These are phyloP conservation scores for Schizochytrium sp. DNA, from an alignment of 108 stramenopile species.

Conservation along the genomic window DNA sequence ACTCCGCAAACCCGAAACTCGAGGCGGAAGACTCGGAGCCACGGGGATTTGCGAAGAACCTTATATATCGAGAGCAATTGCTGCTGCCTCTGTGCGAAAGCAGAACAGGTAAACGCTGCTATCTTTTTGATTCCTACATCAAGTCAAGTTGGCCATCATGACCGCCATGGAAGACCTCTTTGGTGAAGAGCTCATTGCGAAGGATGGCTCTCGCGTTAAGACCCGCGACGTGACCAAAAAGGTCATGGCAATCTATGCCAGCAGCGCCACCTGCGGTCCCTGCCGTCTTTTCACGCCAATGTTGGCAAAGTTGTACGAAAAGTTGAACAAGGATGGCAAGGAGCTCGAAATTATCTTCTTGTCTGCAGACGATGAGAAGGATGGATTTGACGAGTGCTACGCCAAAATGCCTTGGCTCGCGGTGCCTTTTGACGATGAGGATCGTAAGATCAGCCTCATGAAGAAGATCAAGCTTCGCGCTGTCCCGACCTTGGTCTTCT, in stretches of 20 bases:
- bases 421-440: constrained; percentile 79
- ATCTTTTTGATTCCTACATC: not conserved
- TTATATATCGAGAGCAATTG: too few species aligned
- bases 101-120: not conserved
- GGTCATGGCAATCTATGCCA: constrained; percentile 82
- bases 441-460: constrained; percentile 76
- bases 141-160: not conserved
- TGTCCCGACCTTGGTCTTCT: constrained; percentile 82
- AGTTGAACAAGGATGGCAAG: constrained; percentile 73
- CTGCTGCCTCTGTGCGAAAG: too few species aligned
- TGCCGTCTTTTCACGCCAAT: constrained; percentile 89
- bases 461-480: constrained; percentile 77
- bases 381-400: constrained; percentile 82
- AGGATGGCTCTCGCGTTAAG: not conserved
- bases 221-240: constrained; percentile 78
- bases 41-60: too few species aligned
- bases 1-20: too few species aligned
- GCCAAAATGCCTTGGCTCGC: constrained; percentile 86
- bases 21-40: too few species aligned
- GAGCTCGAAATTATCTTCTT: constrained; percentile 90
- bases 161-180: constrained; percentile 23
- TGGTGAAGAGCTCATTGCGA: not conserved
- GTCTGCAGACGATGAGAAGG: constrained; percentile 82
- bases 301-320: constrained; percentile 85
- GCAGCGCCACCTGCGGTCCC: constrained; percentile 77